Base-by-base conservation (phyloP, 2,329 filamentous ascomycete species). In the Allantophomopsis lycopodina region DNA sequence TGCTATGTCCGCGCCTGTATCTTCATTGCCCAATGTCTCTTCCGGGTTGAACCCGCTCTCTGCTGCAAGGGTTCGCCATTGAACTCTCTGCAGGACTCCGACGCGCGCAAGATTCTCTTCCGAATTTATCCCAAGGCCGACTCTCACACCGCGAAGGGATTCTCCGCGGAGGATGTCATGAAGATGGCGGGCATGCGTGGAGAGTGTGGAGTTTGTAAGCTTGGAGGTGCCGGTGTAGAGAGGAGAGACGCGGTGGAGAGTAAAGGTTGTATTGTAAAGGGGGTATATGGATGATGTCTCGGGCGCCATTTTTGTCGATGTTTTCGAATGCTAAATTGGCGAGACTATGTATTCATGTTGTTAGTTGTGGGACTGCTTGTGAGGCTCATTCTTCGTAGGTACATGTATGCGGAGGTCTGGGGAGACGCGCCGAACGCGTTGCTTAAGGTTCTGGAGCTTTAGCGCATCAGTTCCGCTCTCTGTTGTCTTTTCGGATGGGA, bases 261-360 rank as follows among this genome's bases (percentile, higher is more conserved):
- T 56, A 50, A 61, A 66, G 7, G 60, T 65, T 15, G 60, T 58
- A 46, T 60, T 58, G 53, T 66, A 67, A 38, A 68, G 58, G 12
- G 64, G 65, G 46, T 67, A 56, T 17, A 28, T 28, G 23, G 23
- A 28, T 28, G 23, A 28, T 10, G 7, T 28, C 11, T 28, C 23
- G 23, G 23, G 23, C 23, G 23, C 23, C 23, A 28, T 28, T 20
- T 3, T 28, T 28, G 23, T 28, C 23, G 23, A 12, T 28, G 7
- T 28, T 28, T 28, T 5, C 4, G 7, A 12, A 10, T 28, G 3
- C 11, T 4, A 12, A 28, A 28, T 12, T 12, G 7, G 23, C 23
- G 23, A 28, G 23, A 28, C 11, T 12, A 28, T 28, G 23, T 28
- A 28, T 10, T 28, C 23, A 28, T 28, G 5, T 28, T 28, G 23